Base-by-base conservation (phyloP, 2,329 filamentous ascomycete genomes). In the Penicillium sp. region DNA sequence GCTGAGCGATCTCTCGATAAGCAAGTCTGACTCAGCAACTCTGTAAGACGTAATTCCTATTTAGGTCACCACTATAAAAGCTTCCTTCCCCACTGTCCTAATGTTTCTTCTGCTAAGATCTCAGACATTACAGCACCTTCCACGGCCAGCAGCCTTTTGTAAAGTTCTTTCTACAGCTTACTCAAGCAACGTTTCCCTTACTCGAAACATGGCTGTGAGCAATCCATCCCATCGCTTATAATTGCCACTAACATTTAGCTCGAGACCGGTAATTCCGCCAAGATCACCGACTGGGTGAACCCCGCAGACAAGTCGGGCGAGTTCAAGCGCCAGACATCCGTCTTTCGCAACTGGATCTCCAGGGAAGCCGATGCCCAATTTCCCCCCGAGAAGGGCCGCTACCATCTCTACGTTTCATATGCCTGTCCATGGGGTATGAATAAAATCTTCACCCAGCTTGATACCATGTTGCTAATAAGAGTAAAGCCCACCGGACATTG, bases 361-460 rank as follows among this genome's bases (percentile, higher is more conserved):
- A 84, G 82, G 59, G 84, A 90, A 64, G 75, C 85, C 1, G 87
- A 84, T 40, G 88, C 90, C 5, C 77, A 87, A 72, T 97, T 92
- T 65, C 89, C 91, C 5, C 84, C 91, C 1, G 93, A 97, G 77
- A 91, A 90, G 76, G 91, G 84, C 49, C 84, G 94, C 52, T 99
- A 99, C 73, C 94, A 99, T 76, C 85, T 99, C 65, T 99, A 93
- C 71, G 88, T 96, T 63, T 93, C 89, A 67, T 96, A 96, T 75
- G 92, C 92, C 6, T 97, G 92, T 75, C 92, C 92, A 4, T 97
- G 92, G 92, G 87, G 81, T 82, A 67, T 54, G 67, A 34, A 27
- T 5, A 4, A 3, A 31, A 5, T 49, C 18, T 32, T 36, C n/a
- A 22, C 11, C 36, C 27, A n/a, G 22, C 10, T 21, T 18, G 39